These are phyloP conservation scores for Metarhizium sp. DNA, from an alignment of 2,329 filamentous ascomycete genomes.

Conservation along the genomic window DNA sequence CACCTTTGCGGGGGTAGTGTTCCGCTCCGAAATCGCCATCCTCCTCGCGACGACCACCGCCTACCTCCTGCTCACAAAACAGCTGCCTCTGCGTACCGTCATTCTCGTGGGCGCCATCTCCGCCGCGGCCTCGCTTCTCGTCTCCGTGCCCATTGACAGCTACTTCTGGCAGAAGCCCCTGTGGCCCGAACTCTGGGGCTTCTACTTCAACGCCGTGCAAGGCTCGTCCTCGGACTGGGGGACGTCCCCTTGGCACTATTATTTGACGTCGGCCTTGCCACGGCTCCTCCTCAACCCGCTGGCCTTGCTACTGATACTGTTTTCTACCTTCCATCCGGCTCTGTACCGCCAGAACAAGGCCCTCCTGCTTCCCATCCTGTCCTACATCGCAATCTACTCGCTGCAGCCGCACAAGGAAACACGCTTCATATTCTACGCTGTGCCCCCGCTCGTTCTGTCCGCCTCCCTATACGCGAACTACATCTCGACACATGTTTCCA, in stretches of 20 bases:
- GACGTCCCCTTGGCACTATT: slow-evolving; percentile 75
- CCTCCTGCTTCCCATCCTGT: slow-evolving; percentile 55
- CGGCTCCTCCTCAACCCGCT: slow-evolving; percentile 77
- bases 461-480: slow-evolving; percentile 66
- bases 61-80: slow-evolving; percentile 49
- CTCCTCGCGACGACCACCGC: slow-evolving; percentile 61
- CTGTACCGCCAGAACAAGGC: slow-evolving; percentile 32
- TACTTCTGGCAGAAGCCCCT: slow-evolving; percentile 85
- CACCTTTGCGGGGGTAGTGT: slow-evolving; percentile 72
- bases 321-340: slow-evolving; percentile 39
- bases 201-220: slow-evolving; percentile 83
- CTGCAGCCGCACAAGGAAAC: slow-evolving; percentile 91
- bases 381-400: slow-evolving; percentile 75
- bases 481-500: slow-evolving; percentile 56
- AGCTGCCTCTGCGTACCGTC: slow-evolving; percentile 46
- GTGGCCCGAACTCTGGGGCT: slow-evolving; percentile 86
- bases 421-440: slow-evolving; percentile 83
- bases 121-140: slow-evolving; percentile 52
- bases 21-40: slow-evolving; percentile 82
- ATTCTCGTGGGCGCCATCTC: slow-evolving; percentile 58
- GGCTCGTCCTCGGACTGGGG: slow-evolving; percentile 85
- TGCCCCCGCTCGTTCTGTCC: slow-evolving; percentile 71
- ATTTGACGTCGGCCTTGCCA: slow-evolving; percentile 73
- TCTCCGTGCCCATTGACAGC: slow-evolving; percentile 73
- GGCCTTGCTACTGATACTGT: slow-evolving; percentile 43